phyloP scores from a whole-genome alignment of 2,329 filamentous ascomycete genomes.

The Venturia asperata region DNA sequence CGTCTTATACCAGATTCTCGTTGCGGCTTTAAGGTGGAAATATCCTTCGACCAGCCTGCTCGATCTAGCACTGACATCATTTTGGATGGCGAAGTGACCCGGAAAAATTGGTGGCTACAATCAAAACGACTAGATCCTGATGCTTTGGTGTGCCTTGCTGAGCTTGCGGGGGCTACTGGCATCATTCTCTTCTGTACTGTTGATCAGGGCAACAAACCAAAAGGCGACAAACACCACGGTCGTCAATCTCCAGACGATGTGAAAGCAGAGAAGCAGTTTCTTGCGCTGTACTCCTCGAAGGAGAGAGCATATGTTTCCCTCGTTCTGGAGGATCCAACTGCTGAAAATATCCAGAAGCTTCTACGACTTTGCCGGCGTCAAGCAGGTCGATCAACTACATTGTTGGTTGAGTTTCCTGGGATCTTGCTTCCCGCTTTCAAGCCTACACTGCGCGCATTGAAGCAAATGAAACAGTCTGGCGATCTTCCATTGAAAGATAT shows the following conservation, averaged over 20 bases:
- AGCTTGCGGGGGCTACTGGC: neutral
- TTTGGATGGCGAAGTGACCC: neutral
- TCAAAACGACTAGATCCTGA: slow-evolving; percentile 11
- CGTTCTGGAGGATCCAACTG: slow-evolving; percentile 17
- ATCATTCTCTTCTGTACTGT: slow-evolving; percentile 5
- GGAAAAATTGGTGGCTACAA: slow-evolving; percentile 12
- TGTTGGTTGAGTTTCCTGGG: slow-evolving; percentile 55
- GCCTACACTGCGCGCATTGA: slow-evolving; percentile 50
- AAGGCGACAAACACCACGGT: neutral
- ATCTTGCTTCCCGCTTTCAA: slow-evolving; percentile 52
- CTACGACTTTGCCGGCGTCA: slow-evolving; percentile 15
- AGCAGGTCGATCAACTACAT: neutral
- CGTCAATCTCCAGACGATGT: neutral
- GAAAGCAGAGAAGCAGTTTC: neutral
- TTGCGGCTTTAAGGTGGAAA: neutral
- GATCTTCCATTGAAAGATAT: slow-evolving; percentile 28
- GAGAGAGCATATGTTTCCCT: neutral
- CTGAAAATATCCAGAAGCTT: slow-evolving; percentile 21
- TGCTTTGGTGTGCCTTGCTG: slow-evolving; percentile 13
- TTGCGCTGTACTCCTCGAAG: neutral
- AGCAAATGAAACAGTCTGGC: slow-evolving; percentile 39
- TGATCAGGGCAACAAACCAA: neutral
- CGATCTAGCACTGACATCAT: neutral
- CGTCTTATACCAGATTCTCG: neutral
- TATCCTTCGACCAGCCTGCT: slow-evolving; percentile 15